phyloP scores from a whole-genome alignment of 345 rosid genomes.

The Eucalyptus victrix region DNA sequence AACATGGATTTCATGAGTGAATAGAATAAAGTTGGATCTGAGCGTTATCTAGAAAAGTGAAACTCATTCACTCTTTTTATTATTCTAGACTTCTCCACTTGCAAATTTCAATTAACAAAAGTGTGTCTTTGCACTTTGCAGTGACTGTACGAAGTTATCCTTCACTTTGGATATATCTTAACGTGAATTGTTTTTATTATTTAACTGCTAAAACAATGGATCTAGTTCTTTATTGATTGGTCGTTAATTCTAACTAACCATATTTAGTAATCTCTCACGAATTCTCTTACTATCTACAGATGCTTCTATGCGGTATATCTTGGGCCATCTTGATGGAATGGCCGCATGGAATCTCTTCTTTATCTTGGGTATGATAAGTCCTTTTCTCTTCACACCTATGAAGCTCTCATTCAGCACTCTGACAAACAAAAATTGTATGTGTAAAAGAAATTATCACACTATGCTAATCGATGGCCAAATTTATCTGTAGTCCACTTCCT shows the following conservation, averaged over 20 bases:
- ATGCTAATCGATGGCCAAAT: not conserved
- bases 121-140: not conserved
- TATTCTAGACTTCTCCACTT: not conserved
- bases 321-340: accelerated
- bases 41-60: not conserved
- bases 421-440: too few species aligned
- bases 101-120: not conserved
- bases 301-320: accelerated
- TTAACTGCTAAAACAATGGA: not conserved
- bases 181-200: not conserved
- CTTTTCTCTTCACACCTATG: too few species aligned
- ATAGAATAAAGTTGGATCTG: too few species aligned
- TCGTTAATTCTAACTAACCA: not conserved
- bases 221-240: not conserved
- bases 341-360: accelerated
- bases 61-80: not conserved
- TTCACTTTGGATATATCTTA: too few species aligned
- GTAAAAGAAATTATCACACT: too few species aligned
- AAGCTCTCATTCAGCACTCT: too few species aligned
- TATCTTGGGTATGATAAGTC: too few species aligned
- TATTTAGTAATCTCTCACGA: not conserved
- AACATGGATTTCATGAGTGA: not conserved
- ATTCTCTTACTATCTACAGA: not conserved
- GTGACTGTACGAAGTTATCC: not conserved
- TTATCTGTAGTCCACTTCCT: not conserved